phyloP scores from a whole-genome alignment of 2,329 filamentous ascomycete genomes.

The Fusarium algeriense region DNA sequence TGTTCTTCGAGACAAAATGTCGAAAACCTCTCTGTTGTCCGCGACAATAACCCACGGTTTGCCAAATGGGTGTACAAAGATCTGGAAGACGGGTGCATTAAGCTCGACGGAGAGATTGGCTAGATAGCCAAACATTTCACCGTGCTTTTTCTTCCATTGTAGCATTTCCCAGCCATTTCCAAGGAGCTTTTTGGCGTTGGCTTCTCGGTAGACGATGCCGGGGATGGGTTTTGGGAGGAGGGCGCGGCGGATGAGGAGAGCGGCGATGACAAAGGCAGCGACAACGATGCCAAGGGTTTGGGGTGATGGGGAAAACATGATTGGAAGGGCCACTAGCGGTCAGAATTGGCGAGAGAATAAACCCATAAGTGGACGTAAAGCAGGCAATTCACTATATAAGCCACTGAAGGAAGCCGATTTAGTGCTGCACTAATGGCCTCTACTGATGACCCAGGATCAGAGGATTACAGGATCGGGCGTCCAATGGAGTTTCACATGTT shows the following conservation, averaged over 20 bases:
- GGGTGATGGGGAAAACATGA: background rate
- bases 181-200: slow-evolving; percentile 1
- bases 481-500: too few relatives aligned
- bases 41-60: slow-evolving; percentile 3
- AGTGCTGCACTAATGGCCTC: too few relatives aligned
- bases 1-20: background rate
- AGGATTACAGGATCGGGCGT: background rate
- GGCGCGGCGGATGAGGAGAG: background rate
- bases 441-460: background rate
- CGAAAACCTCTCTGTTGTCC: slow-evolving; percentile 3
- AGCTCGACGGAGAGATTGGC: slow-evolving; percentile 3
- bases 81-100: background rate
- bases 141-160: background rate
- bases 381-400: background rate
- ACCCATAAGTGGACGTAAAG: background rate
- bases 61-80: slow-evolving; percentile 1
- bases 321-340: background rate
- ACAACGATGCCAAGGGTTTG: background rate
- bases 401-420: background rate
- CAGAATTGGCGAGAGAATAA: background rate
- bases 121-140: slow-evolving; percentile 5
- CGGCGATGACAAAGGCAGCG: background rate
- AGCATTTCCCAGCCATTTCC: background rate
- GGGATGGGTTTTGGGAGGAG: slow-evolving; percentile 3
- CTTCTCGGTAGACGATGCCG: slow-evolving; percentile 1